Evolutionary conservation across 176 grass and related monocot species (phyloP).

Genomic region (Panicum miliaceum): DNA sequence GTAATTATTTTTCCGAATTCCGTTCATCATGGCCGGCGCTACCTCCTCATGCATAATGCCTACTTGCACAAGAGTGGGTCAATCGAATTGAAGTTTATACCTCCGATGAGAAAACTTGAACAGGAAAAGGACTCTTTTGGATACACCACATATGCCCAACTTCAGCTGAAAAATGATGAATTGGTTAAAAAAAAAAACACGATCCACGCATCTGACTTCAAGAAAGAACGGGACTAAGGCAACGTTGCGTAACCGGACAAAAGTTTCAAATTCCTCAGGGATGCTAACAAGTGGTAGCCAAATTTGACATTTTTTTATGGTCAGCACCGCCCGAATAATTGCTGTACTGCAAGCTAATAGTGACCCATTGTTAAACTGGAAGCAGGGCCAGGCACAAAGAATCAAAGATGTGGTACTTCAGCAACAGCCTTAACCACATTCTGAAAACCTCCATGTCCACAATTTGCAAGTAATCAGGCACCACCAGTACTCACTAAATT

Average conservation of each 20-base stretch:
- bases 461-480: constrained; percentile 36
- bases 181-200: not conserved
- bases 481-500: not conserved
- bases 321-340: not conserved
- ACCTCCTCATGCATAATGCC: not conserved
- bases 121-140: not conserved
- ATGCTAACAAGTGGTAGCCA: not conserved
- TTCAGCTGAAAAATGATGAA: not conserved
- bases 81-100: not conserved
- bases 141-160: no score
- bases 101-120: not conserved
- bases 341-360: not conserved
- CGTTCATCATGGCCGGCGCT: not conserved
- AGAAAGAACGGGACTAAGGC: not conserved
- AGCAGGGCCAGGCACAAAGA: not conserved
- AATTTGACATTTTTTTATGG: not conserved
- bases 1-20: not conserved
- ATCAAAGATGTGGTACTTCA: no score
- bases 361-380: not conserved
- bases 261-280: not conserved
- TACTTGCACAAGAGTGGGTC: not conserved
- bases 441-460: not conserved
- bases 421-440: not conserved
- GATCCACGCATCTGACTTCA: not conserved
- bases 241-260: not conserved